Evolutionary conservation across 257 asterid genomes (phyloP).

Genomic region (Pogostemon cablin): DNA sequence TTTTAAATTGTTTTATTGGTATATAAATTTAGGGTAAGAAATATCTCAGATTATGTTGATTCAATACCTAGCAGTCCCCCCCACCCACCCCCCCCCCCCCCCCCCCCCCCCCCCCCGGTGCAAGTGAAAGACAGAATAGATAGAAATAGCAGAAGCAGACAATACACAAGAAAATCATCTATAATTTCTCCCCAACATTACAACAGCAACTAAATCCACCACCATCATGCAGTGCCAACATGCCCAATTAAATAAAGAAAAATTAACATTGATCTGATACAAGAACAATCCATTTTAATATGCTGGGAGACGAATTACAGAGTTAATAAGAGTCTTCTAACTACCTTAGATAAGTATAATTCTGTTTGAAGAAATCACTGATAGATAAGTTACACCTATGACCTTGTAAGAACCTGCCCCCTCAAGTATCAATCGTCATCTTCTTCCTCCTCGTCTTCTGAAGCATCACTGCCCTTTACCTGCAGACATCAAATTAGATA

Average conservation of each 20-base stretch:
- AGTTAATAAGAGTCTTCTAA: conserved; percentile 28
- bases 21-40: too few species aligned
- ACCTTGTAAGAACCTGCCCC: conserved; percentile 8
- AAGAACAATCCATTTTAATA: background rate
- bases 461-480: conserved; percentile 57
- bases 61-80: too few species aligned
- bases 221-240: conserved; percentile 26
- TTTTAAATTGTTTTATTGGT: too few species aligned
- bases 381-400: conserved; percentile 15
- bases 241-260: conserved; percentile 14
- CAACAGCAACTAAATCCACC: conserved; percentile 16
- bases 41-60: too few species aligned
- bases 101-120: too few species aligned
- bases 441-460: conserved; percentile 58
- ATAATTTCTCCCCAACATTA: conserved; percentile 11
- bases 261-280: background rate
- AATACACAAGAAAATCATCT: conserved; percentile 24
- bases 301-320: conserved; percentile 10
- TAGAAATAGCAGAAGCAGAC: background rate
- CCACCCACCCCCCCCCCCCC: too few species aligned
- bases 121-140: background rate
- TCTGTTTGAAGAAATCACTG: conserved; percentile 17
- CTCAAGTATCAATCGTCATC: conserved; percentile 49
- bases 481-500: conserved; percentile 26
- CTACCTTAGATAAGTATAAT: conserved; percentile 27